Conservation (phyloP, 345 rosid species). For the Hevea brasiliensis region DNA sequence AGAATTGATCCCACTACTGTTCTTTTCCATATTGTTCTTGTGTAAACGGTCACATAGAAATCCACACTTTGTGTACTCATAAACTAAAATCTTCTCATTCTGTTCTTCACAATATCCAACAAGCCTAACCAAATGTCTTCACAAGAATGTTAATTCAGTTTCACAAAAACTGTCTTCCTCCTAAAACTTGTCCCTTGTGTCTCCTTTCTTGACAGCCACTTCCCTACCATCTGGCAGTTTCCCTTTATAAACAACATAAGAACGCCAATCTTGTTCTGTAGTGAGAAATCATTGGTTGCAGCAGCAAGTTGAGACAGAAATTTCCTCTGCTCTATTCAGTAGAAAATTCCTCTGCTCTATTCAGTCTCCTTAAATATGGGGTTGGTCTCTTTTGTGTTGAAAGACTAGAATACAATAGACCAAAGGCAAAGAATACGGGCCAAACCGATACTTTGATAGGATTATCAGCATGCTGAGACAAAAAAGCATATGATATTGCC, state of each 20-base stretch:
- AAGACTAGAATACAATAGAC: not conserved
- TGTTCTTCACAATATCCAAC: conserved; percentile 78
- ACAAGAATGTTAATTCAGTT: conserved; percentile 69
- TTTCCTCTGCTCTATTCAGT: not conserved
- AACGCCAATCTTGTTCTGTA: conserved; percentile 75
- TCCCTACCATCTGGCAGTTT: conserved; percentile 68
- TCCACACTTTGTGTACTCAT: conserved; percentile 80
- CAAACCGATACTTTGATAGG: not conserved
- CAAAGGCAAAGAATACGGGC: not conserved
- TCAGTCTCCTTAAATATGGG: not conserved
- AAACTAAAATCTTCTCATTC: conserved; percentile 72
- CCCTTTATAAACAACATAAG: conserved; percentile 72
- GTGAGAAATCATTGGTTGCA: conserved; percentile 69
- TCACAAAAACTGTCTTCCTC: conserved; percentile 87
- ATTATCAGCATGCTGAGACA: not conserved
- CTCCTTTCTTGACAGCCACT: conserved; percentile 86
- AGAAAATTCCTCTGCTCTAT: conserved; percentile 64
- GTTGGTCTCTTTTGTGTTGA: not conserved
- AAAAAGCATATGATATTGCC: not conserved
- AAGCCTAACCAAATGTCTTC: conserved; percentile 75
- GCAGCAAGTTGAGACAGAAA: conserved; percentile 56
- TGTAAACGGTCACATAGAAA: conserved; percentile 71
- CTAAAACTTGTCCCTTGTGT: conserved; percentile 61
- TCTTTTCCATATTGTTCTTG: conserved; percentile 50
- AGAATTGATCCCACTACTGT: conserved; percentile 61